Base-by-base conservation (phyloP, 2,329 filamentous ascomycete genomes). In the Aspergillus chevalieri region DNA sequence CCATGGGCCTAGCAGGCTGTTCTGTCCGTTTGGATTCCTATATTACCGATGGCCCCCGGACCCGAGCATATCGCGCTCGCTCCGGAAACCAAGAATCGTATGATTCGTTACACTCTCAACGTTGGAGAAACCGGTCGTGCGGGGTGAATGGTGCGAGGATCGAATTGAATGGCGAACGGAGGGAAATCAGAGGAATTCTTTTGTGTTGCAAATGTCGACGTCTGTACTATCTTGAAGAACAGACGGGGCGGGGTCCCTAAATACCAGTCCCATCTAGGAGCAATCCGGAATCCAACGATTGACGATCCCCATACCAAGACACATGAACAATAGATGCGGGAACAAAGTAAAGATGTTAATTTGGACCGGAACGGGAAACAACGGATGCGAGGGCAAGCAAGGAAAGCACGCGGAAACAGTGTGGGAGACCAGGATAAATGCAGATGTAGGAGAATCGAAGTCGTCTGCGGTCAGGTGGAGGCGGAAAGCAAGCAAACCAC, bases 1-100 rank as follows among this genome's bases (percentile, higher is more conserved):
- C 60, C 60, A 60, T 59, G 58, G 54, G 62, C 65, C 64, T 64
- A 64, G 63, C 61, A 64, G 64, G 62, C 58, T 67, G 59, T 58
- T 58, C 63, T 22, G 58, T 65, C 61, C 61, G 63, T 68, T 60
- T 38, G 38, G 15, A 6, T 68, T 59, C 39, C 52, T 48, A 47
- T 59, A 59, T 72, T 65, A 68, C 61, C 63, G 66, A 66, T 64
- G 64, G 66, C 61, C 67, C 67, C 68, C 68, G 64, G 65, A 67
- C 60, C 59, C 67, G 64, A 68, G 62, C 63, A 70, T 67, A 62
- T 62, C 65, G 66, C 61, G 66, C 64, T 66, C 65, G 65, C 65
- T 64, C 67, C 66, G 66, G 64, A 69, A 68, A 63, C 63, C 61
- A 67, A 58, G 52, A 54, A 41, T 41, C 17, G 38, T 17, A n/a